Evolutionary conservation across 2,329 filamentous ascomycete genomes (phyloP).

Genomic region (Verticillium isaacii): DNA sequence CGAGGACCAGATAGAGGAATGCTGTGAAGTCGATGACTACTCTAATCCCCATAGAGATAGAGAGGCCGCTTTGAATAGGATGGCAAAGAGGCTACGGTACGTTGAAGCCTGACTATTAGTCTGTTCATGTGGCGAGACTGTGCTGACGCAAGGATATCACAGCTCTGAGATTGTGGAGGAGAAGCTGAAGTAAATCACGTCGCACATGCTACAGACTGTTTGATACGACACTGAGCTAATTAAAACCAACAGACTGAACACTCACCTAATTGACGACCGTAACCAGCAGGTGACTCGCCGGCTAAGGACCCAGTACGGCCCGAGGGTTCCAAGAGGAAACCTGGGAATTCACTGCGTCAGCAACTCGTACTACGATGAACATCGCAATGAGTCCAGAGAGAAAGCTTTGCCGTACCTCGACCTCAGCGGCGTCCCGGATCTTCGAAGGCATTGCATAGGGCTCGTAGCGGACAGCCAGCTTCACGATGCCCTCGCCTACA

Average conservation of each 20-base stretch:
- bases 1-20: slow-evolving; percentile 8
- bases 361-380: slow-evolving; percentile 35
- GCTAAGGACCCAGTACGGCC: slow-evolving; percentile 23
- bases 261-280: slow-evolving; percentile 29
- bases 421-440: slow-evolving; percentile 34
- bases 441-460: slow-evolving; percentile 38
- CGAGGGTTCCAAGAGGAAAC: slow-evolving; percentile 13
- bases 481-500: slow-evolving; percentile 27
- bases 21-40: background rate
- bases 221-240: background rate
- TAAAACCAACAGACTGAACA: slow-evolving; percentile 19
- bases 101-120: background rate
- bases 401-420: slow-evolving; percentile 21
- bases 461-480: slow-evolving; percentile 38
- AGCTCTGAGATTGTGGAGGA: background rate
- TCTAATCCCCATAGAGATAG: background rate
- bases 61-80: slow-evolving; percentile 9
- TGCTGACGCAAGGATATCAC: slow-evolving; percentile 5
- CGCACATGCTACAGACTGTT: too few relatives aligned
- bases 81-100: slow-evolving; percentile 2
- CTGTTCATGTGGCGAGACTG: background rate
- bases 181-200: background rate
- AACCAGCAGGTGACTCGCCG: slow-evolving; percentile 26
- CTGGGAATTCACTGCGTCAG: slow-evolving; percentile 38
- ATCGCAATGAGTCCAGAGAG: slow-evolving; percentile 17